Conservation (phyloP, 2,329 filamentous ascomycete genomes). For the Aureobasidium mangrovei region DNA sequence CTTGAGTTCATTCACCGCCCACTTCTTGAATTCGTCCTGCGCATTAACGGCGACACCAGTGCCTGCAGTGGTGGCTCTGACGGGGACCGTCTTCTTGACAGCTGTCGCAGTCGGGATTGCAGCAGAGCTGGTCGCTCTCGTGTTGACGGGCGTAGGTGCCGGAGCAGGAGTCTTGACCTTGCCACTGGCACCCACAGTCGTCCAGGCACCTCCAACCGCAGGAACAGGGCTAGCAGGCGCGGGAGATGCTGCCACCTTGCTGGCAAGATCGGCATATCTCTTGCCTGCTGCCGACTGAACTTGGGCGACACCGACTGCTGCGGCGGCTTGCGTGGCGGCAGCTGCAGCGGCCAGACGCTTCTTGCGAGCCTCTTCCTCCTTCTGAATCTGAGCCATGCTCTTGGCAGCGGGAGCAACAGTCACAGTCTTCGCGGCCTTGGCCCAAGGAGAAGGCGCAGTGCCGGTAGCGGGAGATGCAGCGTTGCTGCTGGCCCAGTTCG, state of each 20-base stretch:
- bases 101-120: conserved; percentile 27
- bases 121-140: conserved; percentile 40
- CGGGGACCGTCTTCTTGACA: conserved; percentile 28
- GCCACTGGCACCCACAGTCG: conserved; percentile 86
- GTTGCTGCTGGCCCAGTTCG: conserved; percentile 81
- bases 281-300: conserved; percentile 54
- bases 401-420: conserved; percentile 55
- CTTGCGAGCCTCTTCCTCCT: conserved; percentile 88
- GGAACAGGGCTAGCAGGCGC: conserved; percentile 29
- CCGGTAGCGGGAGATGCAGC: conserved; percentile 58
- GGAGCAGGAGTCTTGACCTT: conserved; percentile 73
- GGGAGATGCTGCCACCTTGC: conserved; percentile 53
- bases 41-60: conserved; percentile 50
- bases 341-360: conserved; percentile 54
- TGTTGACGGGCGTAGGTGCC: conserved; percentile 38
- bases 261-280: conserved; percentile 88
- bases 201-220: conserved; percentile 63
- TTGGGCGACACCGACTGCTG: conserved; percentile 33
- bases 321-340: conserved; percentile 36
- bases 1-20: conserved; percentile 71
- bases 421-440: conserved; percentile 48
- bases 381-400: conserved; percentile 90
- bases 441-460: conserved; percentile 54
- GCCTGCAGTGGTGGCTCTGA: conserved; percentile 46
- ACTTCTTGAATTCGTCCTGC: conserved; percentile 88